phyloP scores from a whole-genome alignment of 352 stramenopile genomes.

The Globisporangium barbulae region DNA sequence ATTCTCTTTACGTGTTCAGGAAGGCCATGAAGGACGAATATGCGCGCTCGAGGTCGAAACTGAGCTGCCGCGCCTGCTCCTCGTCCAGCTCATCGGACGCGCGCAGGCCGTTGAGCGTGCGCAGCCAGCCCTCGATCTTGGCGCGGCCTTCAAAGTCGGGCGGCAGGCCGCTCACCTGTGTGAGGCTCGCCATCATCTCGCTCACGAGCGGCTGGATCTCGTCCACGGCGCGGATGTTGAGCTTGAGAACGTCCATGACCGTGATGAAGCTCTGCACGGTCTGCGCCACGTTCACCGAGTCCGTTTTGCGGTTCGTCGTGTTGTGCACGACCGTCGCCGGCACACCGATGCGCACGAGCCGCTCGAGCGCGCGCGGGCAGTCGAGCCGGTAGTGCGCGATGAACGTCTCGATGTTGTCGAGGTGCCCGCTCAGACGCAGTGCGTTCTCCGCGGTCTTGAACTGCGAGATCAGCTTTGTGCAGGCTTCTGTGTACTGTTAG shows the following conservation, averaged over 20 bases:
- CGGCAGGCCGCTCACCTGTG: constrained; percentile 91
- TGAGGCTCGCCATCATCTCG: constrained; percentile 95
- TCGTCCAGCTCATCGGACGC: constrained; percentile 96
- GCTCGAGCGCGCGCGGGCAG: constrained; percentile 92
- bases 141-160: constrained; percentile 92
- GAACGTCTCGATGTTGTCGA: constrained; percentile 82
- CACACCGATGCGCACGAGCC: constrained; percentile 93
- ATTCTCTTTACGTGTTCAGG: constrained; percentile 60
- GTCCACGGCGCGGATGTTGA: constrained; percentile 96
- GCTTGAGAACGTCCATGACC: constrained; percentile 97
- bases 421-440: constrained; percentile 75
- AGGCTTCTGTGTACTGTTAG: constrained; percentile 92
- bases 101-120: constrained; percentile 95
- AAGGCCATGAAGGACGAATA: constrained; percentile 95
- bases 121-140: constrained; percentile 94
- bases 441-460: constrained; percentile 96
- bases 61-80: constrained; percentile 94
- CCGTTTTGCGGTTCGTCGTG: constrained; percentile 75
- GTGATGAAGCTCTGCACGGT: constrained; percentile 98
- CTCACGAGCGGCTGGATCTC: constrained; percentile 96
- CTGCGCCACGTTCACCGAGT: constrained; percentile 92
- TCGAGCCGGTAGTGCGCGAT: constrained; percentile 95
- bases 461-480: constrained; percentile 97
- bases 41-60: constrained; percentile 93
- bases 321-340: constrained; percentile 90